Base-by-base conservation (phyloP, 305 asterid genomes). In the Vinca major region DNA sequence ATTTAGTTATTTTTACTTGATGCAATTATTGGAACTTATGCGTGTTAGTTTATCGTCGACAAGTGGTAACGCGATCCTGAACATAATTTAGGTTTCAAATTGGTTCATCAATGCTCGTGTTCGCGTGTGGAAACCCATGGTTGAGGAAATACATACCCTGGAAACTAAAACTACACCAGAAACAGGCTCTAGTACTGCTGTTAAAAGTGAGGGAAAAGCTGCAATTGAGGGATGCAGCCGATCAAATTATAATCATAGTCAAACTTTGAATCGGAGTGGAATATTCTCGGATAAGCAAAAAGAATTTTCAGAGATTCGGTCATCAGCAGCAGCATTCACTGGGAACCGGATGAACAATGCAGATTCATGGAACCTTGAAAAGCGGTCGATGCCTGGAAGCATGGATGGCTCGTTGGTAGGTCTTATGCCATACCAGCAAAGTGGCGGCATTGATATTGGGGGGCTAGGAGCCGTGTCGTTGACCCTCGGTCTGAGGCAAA, bases 111-210 rank as follows among this genome's bases (percentile, higher is more conserved):
- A 87, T 13, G 96, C 96, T 0, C 91, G 96, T 1, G 96, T 89
- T 45, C 92, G 96, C 16, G 83, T 90, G 11, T 90, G 95, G 96
- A 90, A 90, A 67, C 96, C 96, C 0, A 90, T 90, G 96, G 92
- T 90, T 8, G 96, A 90, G 71, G 96, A 90, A 69, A 86, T 90
- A 40, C 93, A 90, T 85, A 82, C 75, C 79, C 85, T 88, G 33
- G 97, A 90, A 62, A 82, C 89, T 2, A 86, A 85, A 81, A 89
- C 81, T 41, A n/a, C 50, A 43, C 63, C 58, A 0, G 86, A 77
- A 65, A 37, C 73, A 0, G 80, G 66, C 7, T 36, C 74, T 1
- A 74, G 50, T 3, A n/a, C n/a, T n/a, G 69, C 36, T 1, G 68
- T 70, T 45, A 76, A 74, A 45, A 50, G 63, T 0, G 70, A 70